Base-by-base conservation (phyloP, 148 eudicot genomes). In the Euryodendron excelsum region DNA sequence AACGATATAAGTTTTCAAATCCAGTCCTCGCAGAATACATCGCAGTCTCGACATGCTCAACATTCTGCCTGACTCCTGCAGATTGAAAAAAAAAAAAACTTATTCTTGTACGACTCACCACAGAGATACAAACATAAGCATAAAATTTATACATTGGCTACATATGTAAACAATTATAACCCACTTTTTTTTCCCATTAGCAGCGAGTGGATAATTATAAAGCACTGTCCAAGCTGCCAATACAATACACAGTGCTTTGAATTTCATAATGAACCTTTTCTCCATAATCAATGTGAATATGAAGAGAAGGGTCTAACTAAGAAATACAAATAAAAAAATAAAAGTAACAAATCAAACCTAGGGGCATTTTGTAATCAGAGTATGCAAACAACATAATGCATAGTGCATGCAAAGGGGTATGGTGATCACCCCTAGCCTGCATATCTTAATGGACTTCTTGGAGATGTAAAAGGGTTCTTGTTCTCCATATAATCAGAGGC, bases 1-100 rank as follows among this genome's bases (percentile, higher is more conserved):
- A 77, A 90, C 89, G 73, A 92, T 79, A 20, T 74, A 82, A 20
- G 79, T 72, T 84, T 86, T 91, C 69, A 91, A 83, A 79, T 91
- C 94, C 56, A 91, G 76, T 76, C 92, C 91, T 23, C 91, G 85
- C 64, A 91, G 72, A 71, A 91, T 74, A 75, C 94, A 91, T 65
- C 87, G 83, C 47, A 91, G 36, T 81, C 94, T 85, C 9, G 88
- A 72, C 76, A 89, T 72, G 78, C 85, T 85, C 74, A 74, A 61
- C 20, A 82, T 67, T 79, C 79, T 80, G 73, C 77, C 83, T 0
- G 92, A 82, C 52, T 87, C 90, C 91, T 89, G 84, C 75, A 75
- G 34, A 31, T 73, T 64, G 15, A 47, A n/a, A 60, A 80, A 72
- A 28, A 30, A 81, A 78, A n/a, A 20, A 28, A 23, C 30, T 13